Base-by-base conservation (phyloP, 805 yeast genomes). In the Ogataea salicorniae region DNA sequence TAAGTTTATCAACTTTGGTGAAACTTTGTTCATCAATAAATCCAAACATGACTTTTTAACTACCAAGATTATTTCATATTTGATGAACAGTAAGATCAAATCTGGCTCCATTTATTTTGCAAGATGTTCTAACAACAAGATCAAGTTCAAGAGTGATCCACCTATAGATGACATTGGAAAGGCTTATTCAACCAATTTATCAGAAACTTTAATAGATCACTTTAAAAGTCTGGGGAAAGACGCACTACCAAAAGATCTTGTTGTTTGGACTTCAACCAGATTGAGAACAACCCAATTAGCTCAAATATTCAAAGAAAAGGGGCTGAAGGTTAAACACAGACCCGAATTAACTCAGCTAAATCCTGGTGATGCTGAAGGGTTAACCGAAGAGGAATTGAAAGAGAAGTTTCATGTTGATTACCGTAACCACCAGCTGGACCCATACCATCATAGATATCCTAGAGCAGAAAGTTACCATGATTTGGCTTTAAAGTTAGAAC, bases 391-490 rank as follows among this genome's bases (percentile, higher is more conserved):
- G 15, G 84, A 87, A 62, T 75, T 92, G 47, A 65, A 74, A 54
- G 62, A 63, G 36, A 71, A 72, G 52, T 88, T 71, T 61, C 94
- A 95, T 0, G 75, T 73, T 1, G 97, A 91, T 54, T 86, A 76
- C 61, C 75, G 71, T 51, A 81, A 77, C 56, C 86, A 81, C 61
- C 47, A 68, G 48, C 67, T 73, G 50, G 97, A 92, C 63, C 97
- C 97, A 2, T 94, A 94, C 62, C 97, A 94, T 67, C 92, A 85
- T 62, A 74, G 99, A 50, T 94, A 79, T 62, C 87, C 96, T 2
- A 75, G 98, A 43, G 89, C 95, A 0, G 99, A 94, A 69, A 87
- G 95, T 43, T 94, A 90, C 62, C 99, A 94, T 67, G 99, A 94
- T 66, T 75, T 94, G 48, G 98, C 99, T 0, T 84, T 94, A 35